Conservation (phyloP, 2,329 filamentous ascomycete species). For the Alternaria ventricosa region DNA sequence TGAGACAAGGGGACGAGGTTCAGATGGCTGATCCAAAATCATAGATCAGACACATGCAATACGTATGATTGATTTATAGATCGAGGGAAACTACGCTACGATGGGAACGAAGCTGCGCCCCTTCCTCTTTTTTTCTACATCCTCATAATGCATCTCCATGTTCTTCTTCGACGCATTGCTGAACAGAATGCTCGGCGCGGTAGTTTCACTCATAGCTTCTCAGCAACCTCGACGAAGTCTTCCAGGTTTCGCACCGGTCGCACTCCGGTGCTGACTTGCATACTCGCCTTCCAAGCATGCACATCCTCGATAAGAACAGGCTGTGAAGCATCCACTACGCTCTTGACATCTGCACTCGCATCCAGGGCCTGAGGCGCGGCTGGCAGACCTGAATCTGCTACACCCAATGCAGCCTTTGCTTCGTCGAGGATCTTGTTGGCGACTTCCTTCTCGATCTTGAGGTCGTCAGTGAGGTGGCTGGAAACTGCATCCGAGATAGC, state of each 20-base stretch:
- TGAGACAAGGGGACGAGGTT: background rate
- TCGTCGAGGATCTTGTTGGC: conserved; percentile 57
- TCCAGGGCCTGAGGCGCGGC: conserved; percentile 53
- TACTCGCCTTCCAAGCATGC: conserved; percentile 76
- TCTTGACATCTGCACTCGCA: conserved; percentile 29
- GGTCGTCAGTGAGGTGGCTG: conserved; percentile 53
- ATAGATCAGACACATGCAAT: background rate
- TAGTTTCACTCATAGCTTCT: conserved; percentile 21
- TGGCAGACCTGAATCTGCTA: conserved; percentile 37
- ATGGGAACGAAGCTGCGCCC: background rate
- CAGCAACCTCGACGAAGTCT: conserved; percentile 76
- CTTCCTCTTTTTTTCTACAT: background rate
- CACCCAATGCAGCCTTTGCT: conserved; percentile 56
- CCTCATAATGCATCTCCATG: background rate
- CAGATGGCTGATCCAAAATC: background rate
- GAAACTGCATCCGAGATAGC: conserved; percentile 61
- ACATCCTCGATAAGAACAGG: conserved; percentile 77
- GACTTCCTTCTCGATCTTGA: conserved; percentile 59
- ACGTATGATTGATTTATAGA: background rate
- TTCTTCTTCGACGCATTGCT: background rate
- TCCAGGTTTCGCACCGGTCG: conserved; percentile 75
- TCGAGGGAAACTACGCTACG: background rate
- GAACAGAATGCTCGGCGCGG: background rate
- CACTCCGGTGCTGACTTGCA: conserved; percentile 76
- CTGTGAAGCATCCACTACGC: conserved; percentile 31